Evolutionary conservation across 75 land plant species (phyloP).

Genomic region (Azolla pinnata): DNA sequence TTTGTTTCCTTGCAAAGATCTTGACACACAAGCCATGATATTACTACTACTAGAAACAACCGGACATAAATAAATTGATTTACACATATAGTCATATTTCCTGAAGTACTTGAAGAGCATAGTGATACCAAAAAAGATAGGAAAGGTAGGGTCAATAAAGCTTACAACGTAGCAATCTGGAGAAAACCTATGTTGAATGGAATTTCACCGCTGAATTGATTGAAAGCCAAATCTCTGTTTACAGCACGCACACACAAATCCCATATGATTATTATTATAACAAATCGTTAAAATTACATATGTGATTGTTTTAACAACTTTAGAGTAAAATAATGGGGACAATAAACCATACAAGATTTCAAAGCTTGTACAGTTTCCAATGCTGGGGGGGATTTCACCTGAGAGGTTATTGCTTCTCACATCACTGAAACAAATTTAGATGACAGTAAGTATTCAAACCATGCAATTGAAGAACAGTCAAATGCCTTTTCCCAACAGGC

Average conservation of each 20-base stretch:
- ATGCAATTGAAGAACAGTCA: no score
- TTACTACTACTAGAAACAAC: not conserved
- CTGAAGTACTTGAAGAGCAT: not conserved
- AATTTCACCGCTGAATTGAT: constrained; percentile 70
- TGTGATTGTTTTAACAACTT: not conserved
- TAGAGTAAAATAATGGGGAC: not conserved
- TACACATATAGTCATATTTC: not conserved
- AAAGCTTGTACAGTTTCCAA: constrained; percentile 94
- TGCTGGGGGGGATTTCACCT: constrained; percentile 66
- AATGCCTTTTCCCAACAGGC: no score
- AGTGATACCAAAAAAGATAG: not conserved
- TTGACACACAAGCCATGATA: constrained; percentile 4
- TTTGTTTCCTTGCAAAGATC: constrained; percentile 70
- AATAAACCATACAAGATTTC: constrained; percentile 54
- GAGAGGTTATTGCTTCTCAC: constrained; percentile 71
- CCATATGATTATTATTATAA: no score
- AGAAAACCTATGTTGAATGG: constrained; percentile 74
- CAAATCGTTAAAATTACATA: constrained; percentile 4
- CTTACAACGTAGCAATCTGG: constrained; percentile 72
- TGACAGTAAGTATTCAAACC: no score
- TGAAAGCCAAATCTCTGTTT: constrained; percentile 71
- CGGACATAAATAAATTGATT: not conserved
- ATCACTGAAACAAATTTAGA: no score
- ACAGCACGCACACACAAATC: no score
- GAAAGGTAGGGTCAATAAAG: not conserved